Conservation (phyloP, 139 green algal genomes). For the Micromonas pusilla region DNA sequence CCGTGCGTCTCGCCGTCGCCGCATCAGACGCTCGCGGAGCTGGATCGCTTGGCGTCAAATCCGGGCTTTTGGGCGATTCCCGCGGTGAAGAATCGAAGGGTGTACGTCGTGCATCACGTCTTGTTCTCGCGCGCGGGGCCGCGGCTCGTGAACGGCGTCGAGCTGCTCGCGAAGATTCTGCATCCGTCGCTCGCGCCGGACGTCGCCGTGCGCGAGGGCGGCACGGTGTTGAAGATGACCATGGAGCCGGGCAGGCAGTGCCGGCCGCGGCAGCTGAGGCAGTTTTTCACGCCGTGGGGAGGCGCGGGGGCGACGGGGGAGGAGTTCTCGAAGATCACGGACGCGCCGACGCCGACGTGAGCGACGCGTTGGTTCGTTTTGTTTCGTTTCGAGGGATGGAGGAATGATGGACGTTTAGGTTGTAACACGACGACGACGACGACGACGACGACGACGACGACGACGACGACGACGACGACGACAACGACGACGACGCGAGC, state of each 20-base stretch:
- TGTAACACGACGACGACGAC: too few species aligned
- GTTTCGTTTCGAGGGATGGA: too few species aligned
- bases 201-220: slow-evolving; percentile 6
- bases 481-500: too few species aligned
- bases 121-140: slow-evolving; percentile 61
- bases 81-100: slow-evolving; percentile 55
- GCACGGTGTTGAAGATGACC: slow-evolving; percentile 54
- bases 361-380: not conserved
- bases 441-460: too few species aligned
- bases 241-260: slow-evolving; percentile 67
- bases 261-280: slow-evolving; percentile 56
- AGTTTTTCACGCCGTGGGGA: slow-evolving; percentile 56
- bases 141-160: slow-evolving; percentile 73
- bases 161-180: slow-evolving; percentile 68
- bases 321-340: not conserved
- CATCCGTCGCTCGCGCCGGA: slow-evolving; percentile 41
- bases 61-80: slow-evolving; percentile 79
- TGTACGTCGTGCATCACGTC: slow-evolving; percentile 64
- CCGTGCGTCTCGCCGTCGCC: slow-evolving; percentile 26
- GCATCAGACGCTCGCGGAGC: slow-evolving; percentile 41
- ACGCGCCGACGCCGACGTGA: not conserved
- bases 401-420: too few species aligned
- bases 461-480: too few species aligned
- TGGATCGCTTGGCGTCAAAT: slow-evolving; percentile 50
- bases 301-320: not conserved